Base-by-base conservation (phyloP, 345 rosid species). In the Syzygium aqueum region DNA sequence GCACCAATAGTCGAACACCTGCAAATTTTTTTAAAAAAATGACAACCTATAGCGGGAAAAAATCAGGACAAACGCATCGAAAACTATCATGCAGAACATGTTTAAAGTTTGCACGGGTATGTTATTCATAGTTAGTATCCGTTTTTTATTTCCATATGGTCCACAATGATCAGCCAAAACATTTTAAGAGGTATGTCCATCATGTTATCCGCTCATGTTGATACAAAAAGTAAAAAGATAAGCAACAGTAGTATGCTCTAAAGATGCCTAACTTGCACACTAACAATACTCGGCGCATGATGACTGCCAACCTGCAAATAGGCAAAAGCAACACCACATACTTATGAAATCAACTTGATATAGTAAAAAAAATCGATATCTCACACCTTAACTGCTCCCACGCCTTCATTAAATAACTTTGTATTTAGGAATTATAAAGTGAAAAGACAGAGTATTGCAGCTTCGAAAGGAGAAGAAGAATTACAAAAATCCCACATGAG, bases 1-100 rank as follows among this genome's bases (percentile, higher is more conserved):
- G 99, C 99, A 85, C 99, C 99, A 78, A 96, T 93, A 53, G 99
- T 97, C 67, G 99, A 97, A 92, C 99, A 97, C 91, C 99, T 97
- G 86, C 61, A 90, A 40, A 86, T 86, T 84, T 85, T 19, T 82
- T 28, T 23, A 46, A 86, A 30, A 54, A 51, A 9, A 19, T 4
- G 10, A 54, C 61, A 53, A 23, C 12, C 49, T 53, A 27, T 53
- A 19, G 63, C 11, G 11, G 49, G 49, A 73, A 73, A 73, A 73
- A 73, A 73, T 37, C 49, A 73, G 49, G 14, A 37, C 82, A 73
- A 73, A 73, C 22, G 27, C 82, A 37, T 73, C 27, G 2, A 19
- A 73, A 73, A 37, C 49, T 53, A 51, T 84, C 61, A 30, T 12
- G 28, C 28, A 3, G 77, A 46, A 59, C 46, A 14, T 33, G 40